A percentile compares a stretch with the other conserved stretches of the same genome.
Evolutionary conservation across 495 filamentous ascomycete genomes (phyloP).

Genomic region (Apiosordaria backusii): DNA sequence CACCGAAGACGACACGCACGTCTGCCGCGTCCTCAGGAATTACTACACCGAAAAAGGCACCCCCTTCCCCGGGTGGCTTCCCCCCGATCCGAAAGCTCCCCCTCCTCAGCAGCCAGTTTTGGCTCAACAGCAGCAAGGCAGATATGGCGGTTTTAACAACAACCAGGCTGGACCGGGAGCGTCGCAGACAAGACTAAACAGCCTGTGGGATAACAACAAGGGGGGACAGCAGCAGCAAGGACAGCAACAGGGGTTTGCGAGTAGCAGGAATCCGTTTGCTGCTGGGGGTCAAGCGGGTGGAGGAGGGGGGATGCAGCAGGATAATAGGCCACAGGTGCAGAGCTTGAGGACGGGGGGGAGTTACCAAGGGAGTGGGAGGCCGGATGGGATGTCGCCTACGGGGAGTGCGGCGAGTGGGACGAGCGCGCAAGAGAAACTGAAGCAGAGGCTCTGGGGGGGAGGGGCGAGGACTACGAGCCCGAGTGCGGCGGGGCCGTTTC

Average conservation of each 20-base stretch:
- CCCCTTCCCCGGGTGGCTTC: slow-evolving; percentile 83
- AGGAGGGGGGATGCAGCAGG: slow-evolving; percentile 10
- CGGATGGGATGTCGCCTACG: slow-evolving; percentile 36
- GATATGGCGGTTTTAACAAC: slow-evolving; percentile 50
- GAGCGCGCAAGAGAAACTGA: slow-evolving; percentile 48
- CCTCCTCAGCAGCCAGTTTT: slow-evolving; percentile 50
- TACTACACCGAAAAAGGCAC: slow-evolving; percentile 90
- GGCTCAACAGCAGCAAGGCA: slow-evolving; percentile 40
- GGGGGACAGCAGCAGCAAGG: slow-evolving; percentile 51
- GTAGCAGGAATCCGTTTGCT: slow-evolving; percentile 21
- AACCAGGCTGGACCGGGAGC: slow-evolving; percentile 31
- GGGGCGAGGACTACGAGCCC: slow-evolving; percentile 46
- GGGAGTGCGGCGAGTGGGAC: slow-evolving; percentile 24
- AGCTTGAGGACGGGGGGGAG: slow-evolving; percentile 72
- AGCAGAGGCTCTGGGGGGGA: slow-evolving; percentile 48
- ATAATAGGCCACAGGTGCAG: slow-evolving; percentile 50
- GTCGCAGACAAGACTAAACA: slow-evolving; percentile 51
- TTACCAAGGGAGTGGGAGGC: slow-evolving; percentile 45
- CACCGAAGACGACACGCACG: slow-evolving; percentile 90
- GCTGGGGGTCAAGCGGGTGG: slow-evolving; percentile 15
- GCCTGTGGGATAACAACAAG: slow-evolving; percentile 75
- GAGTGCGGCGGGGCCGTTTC: slow-evolving; percentile 31
- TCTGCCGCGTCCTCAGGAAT: slow-evolving; percentile 88
- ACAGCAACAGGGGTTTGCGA: slow-evolving; percentile 25
- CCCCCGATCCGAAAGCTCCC: slow-evolving; percentile 73